Percentiles rank a stretch among this genome's conserved stretches.
These are phyloP conservation scores for Talaromyces wortmannii DNA, from an alignment of 495 filamentous ascomycete genomes.

Conservation along the genomic window DNA sequence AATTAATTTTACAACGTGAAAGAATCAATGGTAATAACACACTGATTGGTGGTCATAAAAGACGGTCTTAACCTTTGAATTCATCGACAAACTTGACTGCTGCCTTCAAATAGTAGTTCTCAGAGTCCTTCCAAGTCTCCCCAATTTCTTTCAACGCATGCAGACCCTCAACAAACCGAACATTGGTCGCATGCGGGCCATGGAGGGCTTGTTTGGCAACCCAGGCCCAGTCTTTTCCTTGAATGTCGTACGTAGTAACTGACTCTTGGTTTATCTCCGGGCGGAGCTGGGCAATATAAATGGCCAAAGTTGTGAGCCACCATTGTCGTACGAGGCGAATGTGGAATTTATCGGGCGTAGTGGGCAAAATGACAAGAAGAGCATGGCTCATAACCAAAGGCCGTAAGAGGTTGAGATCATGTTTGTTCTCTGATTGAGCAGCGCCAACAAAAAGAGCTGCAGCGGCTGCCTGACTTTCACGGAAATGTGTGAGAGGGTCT, in stretches of 20 bases:
- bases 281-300: slow-evolving; percentile 69
- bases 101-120: slow-evolving; percentile 67
- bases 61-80: slow-evolving; percentile 65
- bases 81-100: slow-evolving; percentile 74
- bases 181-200: slow-evolving; percentile 57
- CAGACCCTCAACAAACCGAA: slow-evolving; percentile 78
- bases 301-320: slow-evolving; percentile 75
- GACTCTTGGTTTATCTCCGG: slow-evolving; percentile 61
- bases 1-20: no score
- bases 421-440: slow-evolving; percentile 36
- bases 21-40: no score
- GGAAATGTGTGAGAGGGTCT: slow-evolving; percentile 62
- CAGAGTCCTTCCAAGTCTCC: slow-evolving; percentile 76
- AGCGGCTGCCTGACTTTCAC: slow-evolving; percentile 70
- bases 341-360: slow-evolving; percentile 68
- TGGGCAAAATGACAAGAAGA: slow-evolving; percentile 73
- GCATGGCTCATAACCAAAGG: slow-evolving; percentile 81
- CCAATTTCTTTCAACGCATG: slow-evolving; percentile 69
- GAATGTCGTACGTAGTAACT: slow-evolving; percentile 51
- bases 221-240: slow-evolving; percentile 61
- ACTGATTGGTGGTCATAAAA: not conserved
- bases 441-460: slow-evolving; percentile 63
- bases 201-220: slow-evolving; percentile 62
- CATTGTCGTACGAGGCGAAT: slow-evolving; percentile 70
- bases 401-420: slow-evolving; percentile 84